phyloP scores from a whole-genome alignment of 768 basidiomycete species.

The Lentinula lateritia region DNA sequence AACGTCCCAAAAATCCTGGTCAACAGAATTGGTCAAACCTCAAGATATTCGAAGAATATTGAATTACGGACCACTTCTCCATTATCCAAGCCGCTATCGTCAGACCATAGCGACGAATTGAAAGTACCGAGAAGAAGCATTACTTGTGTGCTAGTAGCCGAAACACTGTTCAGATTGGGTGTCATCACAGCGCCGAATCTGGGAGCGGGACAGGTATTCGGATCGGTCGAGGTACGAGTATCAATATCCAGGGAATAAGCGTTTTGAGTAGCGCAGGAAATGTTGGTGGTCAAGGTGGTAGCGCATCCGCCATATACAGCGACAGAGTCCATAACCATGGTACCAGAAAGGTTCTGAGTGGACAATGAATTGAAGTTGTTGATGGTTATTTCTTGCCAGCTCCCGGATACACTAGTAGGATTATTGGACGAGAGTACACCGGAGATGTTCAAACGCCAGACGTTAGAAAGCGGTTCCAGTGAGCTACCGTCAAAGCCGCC shows the following conservation, averaged over 20 bases:
- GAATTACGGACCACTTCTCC: slow-evolving; percentile 65
- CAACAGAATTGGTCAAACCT: slow-evolving; percentile 3
- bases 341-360: slow-evolving; percentile 43
- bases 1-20: slow-evolving; percentile 57
- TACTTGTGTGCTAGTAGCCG: slow-evolving; percentile 50
- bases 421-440: slow-evolving; percentile 71
- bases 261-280: slow-evolving; percentile 53
- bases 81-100: slow-evolving; percentile 48
- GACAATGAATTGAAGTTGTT: slow-evolving; percentile 32
- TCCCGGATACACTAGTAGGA: slow-evolving; percentile 41
- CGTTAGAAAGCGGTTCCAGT: slow-evolving; percentile 49
- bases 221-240: slow-evolving; percentile 27
- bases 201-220: slow-evolving; percentile 58
- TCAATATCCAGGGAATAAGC: slow-evolving; percentile 52
- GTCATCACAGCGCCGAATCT: slow-evolving; percentile 54
- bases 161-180: slow-evolving; percentile 53
- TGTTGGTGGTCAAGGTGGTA: slow-evolving; percentile 28
- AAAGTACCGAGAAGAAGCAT: slow-evolving; percentile 68
- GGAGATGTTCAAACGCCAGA: slow-evolving; percentile 66
- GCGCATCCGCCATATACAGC: slow-evolving; percentile 62
- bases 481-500: slow-evolving; percentile 58
- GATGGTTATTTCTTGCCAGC: slow-evolving; percentile 51
- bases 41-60: neutral
- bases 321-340: slow-evolving; percentile 48
- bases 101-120: slow-evolving; percentile 61